Evolutionary conservation across 2,329 filamentous ascomycete species (phyloP), one percentile per base, ranked within the genome.

Genomic region (Tolypocladium capitatum): DNA sequence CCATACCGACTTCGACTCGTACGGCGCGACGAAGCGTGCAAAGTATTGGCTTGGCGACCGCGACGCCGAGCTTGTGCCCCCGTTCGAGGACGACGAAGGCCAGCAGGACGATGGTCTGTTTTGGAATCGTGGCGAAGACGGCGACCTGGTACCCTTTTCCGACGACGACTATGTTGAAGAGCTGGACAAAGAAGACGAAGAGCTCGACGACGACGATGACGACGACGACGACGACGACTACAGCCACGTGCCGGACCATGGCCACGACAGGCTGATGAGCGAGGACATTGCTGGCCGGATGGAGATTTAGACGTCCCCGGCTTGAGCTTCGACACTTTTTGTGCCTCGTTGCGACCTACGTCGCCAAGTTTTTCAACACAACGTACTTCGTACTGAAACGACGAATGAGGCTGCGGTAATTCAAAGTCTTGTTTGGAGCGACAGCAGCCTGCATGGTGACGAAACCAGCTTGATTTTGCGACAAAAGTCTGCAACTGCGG

Each of bases 1-100:
- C 42, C 50, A 55, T 46, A 51, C 49, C 24, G 59, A 55, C 20
- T 49, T 67, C 35, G 65, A 65, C 50, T 66, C 65, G 11, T 59
- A 56, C 13, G 62, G 62, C 11, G 63, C 64, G 4, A 58, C 61
- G 57, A 96, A 96, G 70, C 83, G 90, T 43, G 87, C 88, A 14
- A 79, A 77, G 51, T 96, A 87, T 65, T 96, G 90, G 91, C 76
- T 96, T 4, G 88, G 89, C 38, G 81, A 87, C 51, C 74, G 70
- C 46, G 67, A 75, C 46, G 75, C 71, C 6, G 69, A 73, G 56
- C 61, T 73, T 31, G 62, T 76, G 5, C 63, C 64, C 4, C 64
- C 63, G 4, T 68, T 71, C 24, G 65, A 67, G 20, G 64, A 66
- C 3, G 73, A 78, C 16, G 73, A 76, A 40, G 70, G 69, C 43